Evolutionary conservation across 2,329 filamentous ascomycete genomes (phyloP), one percentile per base, ranked within the genome.

Genomic region (Xylaria sp.): DNA sequence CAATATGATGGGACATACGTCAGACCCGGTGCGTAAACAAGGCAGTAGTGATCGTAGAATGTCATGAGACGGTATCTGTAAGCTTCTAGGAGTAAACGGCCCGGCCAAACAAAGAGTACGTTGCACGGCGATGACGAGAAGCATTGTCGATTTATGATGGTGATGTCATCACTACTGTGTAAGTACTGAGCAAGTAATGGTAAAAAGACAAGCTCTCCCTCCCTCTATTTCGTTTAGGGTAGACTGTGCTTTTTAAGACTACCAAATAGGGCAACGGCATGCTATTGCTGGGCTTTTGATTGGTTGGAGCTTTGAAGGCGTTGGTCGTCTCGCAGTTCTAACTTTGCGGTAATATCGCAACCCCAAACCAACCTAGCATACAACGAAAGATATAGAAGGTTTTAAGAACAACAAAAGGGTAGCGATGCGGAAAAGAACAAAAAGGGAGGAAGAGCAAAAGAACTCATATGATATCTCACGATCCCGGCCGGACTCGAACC

Each of bases 161-260:
- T 64, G 61, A 64, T 57, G 61, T 64, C 61, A 64, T 64, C 30
- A 57, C 53, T 64, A 36, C 34, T 36, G 34, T 2, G 34, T 7
- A 11, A 11, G 34, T 36, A 11, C 24, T 61, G 2, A 1, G 4
- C 32, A 32, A 17, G 6, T 32, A 14, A 4, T 4, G 30, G 17
- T n/a, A 55, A 42, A 42, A 42, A 5, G 4, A 42, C 39, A 17
- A 14, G 39, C 39, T 4, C 4, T 42, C 4, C 8, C 39, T 42
- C 39, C 12, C 4, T 2, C n/a, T 2, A 2, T 42, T 42, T 42
- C 12, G 14, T 1, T 14, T 42, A 14, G 36, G 4, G 11, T 27
- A 17, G 47, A 42, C 47, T 53, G 47, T 61, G 9, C 7, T 55
- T 55, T 45, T 55, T 3, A 32, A 3, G 2, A 54, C 24, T 62